phyloP scores from a whole-genome alignment of 148 eudicot species.

The Bassia scoparia region DNA sequence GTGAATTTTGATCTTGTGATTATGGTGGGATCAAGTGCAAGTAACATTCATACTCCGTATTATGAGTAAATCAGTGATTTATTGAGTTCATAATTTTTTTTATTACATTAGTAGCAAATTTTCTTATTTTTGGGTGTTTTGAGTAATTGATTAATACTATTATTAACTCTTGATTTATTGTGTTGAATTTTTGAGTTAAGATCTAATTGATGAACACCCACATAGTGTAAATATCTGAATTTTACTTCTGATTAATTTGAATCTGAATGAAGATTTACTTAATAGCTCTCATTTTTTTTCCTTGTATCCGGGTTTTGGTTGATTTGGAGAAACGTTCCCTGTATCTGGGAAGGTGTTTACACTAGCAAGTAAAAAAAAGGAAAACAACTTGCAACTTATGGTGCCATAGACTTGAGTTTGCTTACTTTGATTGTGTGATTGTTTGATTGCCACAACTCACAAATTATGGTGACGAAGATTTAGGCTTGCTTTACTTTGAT shows the following conservation, averaged over 20 bases:
- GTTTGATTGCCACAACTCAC: no score
- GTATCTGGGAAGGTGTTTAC: no score
- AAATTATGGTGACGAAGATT: no score
- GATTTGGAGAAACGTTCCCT: slow-evolving; percentile 13
- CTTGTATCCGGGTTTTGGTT: background rate
- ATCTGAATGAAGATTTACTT: background rate
- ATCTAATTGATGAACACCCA: background rate
- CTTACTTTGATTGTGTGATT: no score
- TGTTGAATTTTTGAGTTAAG: no score
- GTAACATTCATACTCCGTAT: background rate
- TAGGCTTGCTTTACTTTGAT: no score
- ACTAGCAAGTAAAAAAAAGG: no score
- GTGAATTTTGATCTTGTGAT: background rate
- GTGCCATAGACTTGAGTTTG: no score
- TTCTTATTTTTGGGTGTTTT: background rate
- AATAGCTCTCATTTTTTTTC: background rate
- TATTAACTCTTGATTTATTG: background rate
- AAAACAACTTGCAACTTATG: no score
- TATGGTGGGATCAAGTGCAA: slow-evolving; percentile 13
- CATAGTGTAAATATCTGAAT: background rate
- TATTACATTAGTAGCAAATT: background rate
- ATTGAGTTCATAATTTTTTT: background rate
- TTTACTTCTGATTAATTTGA: background rate
- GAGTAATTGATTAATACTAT: background rate
- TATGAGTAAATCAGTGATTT: background rate